Base-by-base conservation (phyloP, 805 yeast species). In the Wickerhamiella kurtzmanii region DNA sequence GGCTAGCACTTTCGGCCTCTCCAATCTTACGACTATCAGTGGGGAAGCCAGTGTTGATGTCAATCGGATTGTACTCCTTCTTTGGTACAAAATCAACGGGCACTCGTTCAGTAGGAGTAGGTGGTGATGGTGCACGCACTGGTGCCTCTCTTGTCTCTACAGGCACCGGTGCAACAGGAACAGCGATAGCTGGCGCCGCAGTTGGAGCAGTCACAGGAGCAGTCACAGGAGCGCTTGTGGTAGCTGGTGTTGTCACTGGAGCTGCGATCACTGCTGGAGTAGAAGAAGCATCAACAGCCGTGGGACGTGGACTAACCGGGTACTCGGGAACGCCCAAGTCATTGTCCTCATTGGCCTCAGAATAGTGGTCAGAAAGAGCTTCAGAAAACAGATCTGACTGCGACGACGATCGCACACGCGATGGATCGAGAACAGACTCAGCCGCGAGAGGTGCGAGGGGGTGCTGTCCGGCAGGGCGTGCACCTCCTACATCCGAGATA, bases 41-140 rank as follows among this genome's bases (percentile, higher is more conserved):
- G 19, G 54, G 52, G 48, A 51, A 51, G 4, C 54, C 55, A 2
- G 51, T 52, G 48, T 35, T 49, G 32, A 51, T 50, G 22, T 51
- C 54, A 20, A 52, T 47, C 5, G 55, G 49, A 43, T 41, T 45
- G 42, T 51, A 51, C n/a, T 19, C 25, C 37, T 41, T 38, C 35
- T 32, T 36, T 28, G 44, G 19, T 13, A 35, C 6, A 25, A 25
- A 6, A 11, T 25, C 32, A 11, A 25, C 11, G 6, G 32, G 32
- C 32, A 25, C 32, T 11, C 32, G 32, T 25, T 25, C 32, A 25
- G 32, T 25, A 11, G 32, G 6, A 11, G 32, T n/a, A n/a, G n/a
- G n/a, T n/a, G n/a, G n/a, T n/a, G n/a, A n/a, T n/a, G n/a, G n/a
- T n/a, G n/a, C n/a, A n/a, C n/a, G n/a, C n/a, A n/a, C n/a, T n/a